These are phyloP conservation scores for Moesziomyces sp. DNA, from an alignment of 1,284 basidiomycete genomes.

Conservation along the genomic window DNA sequence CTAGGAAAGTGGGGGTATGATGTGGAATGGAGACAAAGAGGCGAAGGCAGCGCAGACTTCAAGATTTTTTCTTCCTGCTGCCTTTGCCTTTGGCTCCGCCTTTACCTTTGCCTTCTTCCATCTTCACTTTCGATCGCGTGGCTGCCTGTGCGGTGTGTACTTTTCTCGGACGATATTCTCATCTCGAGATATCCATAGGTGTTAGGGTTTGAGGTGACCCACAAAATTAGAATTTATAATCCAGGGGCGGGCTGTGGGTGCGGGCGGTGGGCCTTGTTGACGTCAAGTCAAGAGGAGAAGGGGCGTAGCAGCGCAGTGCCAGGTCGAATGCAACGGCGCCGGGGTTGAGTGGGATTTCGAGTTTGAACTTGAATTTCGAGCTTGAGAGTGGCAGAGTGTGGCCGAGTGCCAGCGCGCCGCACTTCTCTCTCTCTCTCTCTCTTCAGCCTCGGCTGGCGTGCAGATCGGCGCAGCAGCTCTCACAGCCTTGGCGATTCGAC, in stretches of 20 bases:
- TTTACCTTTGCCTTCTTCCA: no score
- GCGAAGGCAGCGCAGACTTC: background rate
- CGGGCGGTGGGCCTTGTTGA: slow-evolving; percentile 5
- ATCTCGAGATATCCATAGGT: no score
- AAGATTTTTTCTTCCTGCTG: background rate
- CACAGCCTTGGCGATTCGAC: slow-evolving; percentile 1
- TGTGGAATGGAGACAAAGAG: no score
- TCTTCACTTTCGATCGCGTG: background rate
- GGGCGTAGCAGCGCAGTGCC: slow-evolving; percentile 5
- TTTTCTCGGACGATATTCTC: background rate
- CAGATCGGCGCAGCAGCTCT: background rate
- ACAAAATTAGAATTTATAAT: background rate
- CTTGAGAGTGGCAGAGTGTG: background rate
- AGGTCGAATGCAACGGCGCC: background rate
- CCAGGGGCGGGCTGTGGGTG: background rate
- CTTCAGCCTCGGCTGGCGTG: no score
- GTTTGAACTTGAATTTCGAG: slow-evolving; percentile 1
- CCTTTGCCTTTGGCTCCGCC: no score
- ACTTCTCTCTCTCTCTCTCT: no score
- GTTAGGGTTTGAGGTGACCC: background rate
- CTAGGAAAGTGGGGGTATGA: background rate
- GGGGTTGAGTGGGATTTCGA: background rate
- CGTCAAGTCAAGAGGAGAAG: slow-evolving; percentile 2
- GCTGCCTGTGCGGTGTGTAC: background rate
- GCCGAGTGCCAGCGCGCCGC: background rate